These are phyloP conservation scores for Areca catechu DNA, from an alignment of 176 grass and related monocot genomes.

Conservation along the genomic window DNA sequence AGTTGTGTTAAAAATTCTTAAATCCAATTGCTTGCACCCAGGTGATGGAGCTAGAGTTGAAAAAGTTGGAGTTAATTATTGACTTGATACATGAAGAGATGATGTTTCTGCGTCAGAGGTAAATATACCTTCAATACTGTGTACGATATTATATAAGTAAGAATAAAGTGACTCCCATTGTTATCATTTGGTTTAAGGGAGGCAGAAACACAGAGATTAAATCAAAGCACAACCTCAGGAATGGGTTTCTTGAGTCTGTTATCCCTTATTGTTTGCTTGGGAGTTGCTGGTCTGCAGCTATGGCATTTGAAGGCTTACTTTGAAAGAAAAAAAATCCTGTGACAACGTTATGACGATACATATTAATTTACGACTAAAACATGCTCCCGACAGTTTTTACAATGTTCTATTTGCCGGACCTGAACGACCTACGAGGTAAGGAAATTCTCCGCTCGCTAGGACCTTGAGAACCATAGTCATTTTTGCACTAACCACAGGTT, in stretches of 20 bases:
- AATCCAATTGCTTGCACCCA: slow-evolving; percentile 4
- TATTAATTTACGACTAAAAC: too few species aligned
- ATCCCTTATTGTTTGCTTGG: slow-evolving; percentile 38
- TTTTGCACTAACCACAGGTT: too few species aligned
- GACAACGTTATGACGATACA: not conserved
- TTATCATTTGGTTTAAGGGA: slow-evolving; percentile 22
- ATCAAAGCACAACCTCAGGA: slow-evolving; percentile 33
- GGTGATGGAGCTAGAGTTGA: slow-evolving; percentile 37
- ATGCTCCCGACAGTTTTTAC: too few species aligned
- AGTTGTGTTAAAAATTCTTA: not conserved
- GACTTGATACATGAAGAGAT: slow-evolving; percentile 50
- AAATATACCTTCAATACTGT: not conserved
- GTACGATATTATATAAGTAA: not conserved
- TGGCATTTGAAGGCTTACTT: slow-evolving; percentile 52
- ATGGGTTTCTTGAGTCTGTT: slow-evolving; percentile 35
- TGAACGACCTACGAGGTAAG: too few species aligned
- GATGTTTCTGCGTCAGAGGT: slow-evolving; percentile 38
- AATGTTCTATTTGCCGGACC: too few species aligned
- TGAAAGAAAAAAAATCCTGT: slow-evolving; percentile 35
- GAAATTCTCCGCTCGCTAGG: too few species aligned
- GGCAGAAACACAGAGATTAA: slow-evolving; percentile 29
- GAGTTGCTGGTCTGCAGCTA: slow-evolving; percentile 34
- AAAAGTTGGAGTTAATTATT: slow-evolving; percentile 36
- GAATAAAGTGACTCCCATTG: too few species aligned
- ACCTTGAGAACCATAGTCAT: too few species aligned